Evolutionary conservation across 306 rosid species (phyloP), one percentile per base, ranked within the genome.

Genomic region (Dryas drummondii): DNA sequence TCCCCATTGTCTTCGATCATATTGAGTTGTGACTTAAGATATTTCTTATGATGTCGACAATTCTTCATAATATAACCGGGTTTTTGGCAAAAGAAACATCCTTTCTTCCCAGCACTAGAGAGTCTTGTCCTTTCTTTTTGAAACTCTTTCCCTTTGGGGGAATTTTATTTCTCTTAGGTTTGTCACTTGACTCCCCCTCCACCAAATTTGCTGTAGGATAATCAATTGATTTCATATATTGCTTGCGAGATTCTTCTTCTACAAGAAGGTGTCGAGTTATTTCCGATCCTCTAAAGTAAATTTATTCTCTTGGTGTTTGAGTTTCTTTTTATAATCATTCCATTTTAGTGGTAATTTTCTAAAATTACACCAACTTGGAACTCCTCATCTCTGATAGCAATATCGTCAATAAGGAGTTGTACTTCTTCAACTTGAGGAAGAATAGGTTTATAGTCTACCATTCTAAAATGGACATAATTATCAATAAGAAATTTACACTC

Each of bases 321-420:
- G 37, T 62, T 62, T 62, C 47, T 62, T 62, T 27, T 62, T 62
- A 13, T 62, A 62, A 37, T 62, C 47, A 32, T 62, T 62, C 68
- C 68, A 41, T 3, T 0, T 19, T 32, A 3, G 47, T 0, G 68
- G 68, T 62, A n/a, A 57, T 57, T 57, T 57, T 57, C 22, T 19
- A 19, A 19, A 19, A 19, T 19, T 19, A 19, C 22, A 19, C 22
- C 22, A 19, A 19, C 22, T 19, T 19, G 22, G 22, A 19, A 19
- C 22, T 19, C 22, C 22, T 19, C 22, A 19, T 19, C 22, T 19
- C 22, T 19, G 22, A 8, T 17, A 2, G 2, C 3, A 6, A 58
- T 4, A 10, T 7, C 64, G 6, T 58, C 13, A 11, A 17, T 58
- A 8, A 7, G 19, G 22, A 26, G 64, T 17, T 19, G 64, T 5